Percentiles rank a stretch among this genome's conserved stretches.
Evolutionary conservation across 805 yeast genomes (phyloP).

Genomic region (Wickerhamiella lipophila): DNA sequence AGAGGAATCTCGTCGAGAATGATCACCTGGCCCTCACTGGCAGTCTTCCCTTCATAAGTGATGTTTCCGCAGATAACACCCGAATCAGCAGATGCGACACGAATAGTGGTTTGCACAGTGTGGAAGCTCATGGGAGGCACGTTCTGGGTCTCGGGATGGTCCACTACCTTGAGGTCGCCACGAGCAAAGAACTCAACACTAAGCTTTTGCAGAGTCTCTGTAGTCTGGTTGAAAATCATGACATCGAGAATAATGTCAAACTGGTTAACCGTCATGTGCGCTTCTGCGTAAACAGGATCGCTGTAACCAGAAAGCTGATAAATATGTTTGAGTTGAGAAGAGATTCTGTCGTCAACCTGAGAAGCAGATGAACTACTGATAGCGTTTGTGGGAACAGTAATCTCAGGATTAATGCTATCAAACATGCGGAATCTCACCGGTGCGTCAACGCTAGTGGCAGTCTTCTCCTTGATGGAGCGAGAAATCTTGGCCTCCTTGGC

Average conservation of each 20-base stretch:
- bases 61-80: conserved; percentile 97
- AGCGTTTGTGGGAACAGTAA: conserved; percentile 1
- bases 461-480: conserved; percentile 38
- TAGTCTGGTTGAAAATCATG: conserved; percentile 86
- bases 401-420: conserved; percentile 12
- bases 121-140: conserved; percentile 97
- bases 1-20: conserved; percentile 90
- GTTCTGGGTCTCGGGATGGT: conserved; percentile 77
- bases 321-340: conserved; percentile 76
- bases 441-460: conserved; percentile 30
- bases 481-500: conserved; percentile 19
- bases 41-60: conserved; percentile 90
- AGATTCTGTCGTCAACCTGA: conserved; percentile 20
- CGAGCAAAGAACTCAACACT: conserved; percentile 91
- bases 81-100: conserved; percentile 94
- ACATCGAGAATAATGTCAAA: conserved; percentile 93
- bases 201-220: conserved; percentile 72
- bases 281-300: conserved; percentile 97
- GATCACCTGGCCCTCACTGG: conserved; percentile 78
- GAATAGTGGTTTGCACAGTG: conserved; percentile 73
- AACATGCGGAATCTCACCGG: conserved; percentile 22
- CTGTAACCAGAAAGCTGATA: conserved; percentile 95
- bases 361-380: background rate
- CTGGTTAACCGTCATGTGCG: conserved; percentile 89
- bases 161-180: conserved; percentile 91